Evolutionary conservation across 306 rosid species (phyloP).

Genomic region (Delonix regia): DNA sequence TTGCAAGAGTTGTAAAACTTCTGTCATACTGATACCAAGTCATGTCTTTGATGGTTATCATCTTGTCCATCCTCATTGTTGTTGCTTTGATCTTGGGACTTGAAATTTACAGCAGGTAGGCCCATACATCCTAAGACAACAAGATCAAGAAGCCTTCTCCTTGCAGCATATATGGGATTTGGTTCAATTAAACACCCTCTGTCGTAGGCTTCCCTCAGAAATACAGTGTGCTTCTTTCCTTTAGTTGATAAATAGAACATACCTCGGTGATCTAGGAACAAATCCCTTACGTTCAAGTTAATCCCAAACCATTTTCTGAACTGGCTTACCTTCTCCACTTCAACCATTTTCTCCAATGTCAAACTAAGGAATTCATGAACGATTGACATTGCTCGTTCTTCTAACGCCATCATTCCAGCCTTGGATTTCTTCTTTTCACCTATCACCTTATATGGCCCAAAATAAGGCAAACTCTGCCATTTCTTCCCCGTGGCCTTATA

Average conservation of each 20-base stretch:
- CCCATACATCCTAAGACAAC: constrained; percentile 67
- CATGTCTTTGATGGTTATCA: constrained; percentile 24
- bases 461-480: constrained; percentile 77
- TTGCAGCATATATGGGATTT: constrained; percentile 75
- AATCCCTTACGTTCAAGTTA: constrained; percentile 71
- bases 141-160: constrained; percentile 84
- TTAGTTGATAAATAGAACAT: constrained; percentile 82
- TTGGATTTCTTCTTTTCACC: constrained; percentile 49
- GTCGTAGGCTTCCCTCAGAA: constrained; percentile 90
- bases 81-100: constrained; percentile 36
- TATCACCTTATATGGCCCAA: constrained; percentile 71
- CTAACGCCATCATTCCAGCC: constrained; percentile 55
- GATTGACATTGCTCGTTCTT: constrained; percentile 76
- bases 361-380: constrained; percentile 86
- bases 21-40: constrained; percentile 32
- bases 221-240: constrained; percentile 84
- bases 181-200: constrained; percentile 72
- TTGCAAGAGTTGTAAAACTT: constrained; percentile 3
- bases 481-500: constrained; percentile 81
- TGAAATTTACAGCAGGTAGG: constrained; percentile 46
- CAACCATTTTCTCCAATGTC: constrained; percentile 91
- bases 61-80: constrained; percentile 40
- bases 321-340: constrained; percentile 77
- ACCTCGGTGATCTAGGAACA: constrained; percentile 81
- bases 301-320: constrained; percentile 63